A percentile compares a stretch with the other conserved stretches of the same genome.
Conservation (phyloP, 2,329 filamentous ascomycete species). For the Xylaria sp. region DNA sequence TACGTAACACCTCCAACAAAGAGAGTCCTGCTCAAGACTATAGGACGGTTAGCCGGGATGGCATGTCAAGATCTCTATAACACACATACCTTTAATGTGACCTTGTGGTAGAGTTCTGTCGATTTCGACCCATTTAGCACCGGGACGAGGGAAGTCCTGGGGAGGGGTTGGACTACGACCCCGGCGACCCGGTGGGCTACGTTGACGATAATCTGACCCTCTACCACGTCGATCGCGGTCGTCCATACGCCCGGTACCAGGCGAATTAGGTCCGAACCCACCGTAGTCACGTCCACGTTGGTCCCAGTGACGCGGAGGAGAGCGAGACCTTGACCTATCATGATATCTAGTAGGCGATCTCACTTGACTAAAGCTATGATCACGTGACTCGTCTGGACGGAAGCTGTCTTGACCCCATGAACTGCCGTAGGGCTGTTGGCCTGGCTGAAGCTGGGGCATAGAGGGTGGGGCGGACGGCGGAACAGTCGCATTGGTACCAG, state of each 20-base stretch:
- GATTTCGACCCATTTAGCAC: constrained; percentile 76
- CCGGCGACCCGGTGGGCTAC: constrained; percentile 76
- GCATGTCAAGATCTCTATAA: neutral
- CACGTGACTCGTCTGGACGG: constrained; percentile 56
- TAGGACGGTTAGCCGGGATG: constrained; percentile 20
- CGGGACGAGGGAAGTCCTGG: constrained; percentile 44
- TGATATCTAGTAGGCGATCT: constrained; percentile 67
- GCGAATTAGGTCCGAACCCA: constrained; percentile 74
- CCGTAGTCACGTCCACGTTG: constrained; percentile 69
- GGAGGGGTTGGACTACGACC: constrained; percentile 66
- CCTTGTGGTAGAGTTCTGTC: constrained; percentile 76
- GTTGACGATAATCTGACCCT: constrained; percentile 79
- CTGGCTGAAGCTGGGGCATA: constrained; percentile 43
- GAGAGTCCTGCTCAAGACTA: constrained; percentile 87
- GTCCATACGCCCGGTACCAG: constrained; percentile 63
- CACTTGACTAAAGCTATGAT: constrained; percentile 61
- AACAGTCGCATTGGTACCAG: constrained; percentile 43
- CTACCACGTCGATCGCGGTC: constrained; percentile 61
- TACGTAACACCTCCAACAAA: constrained; percentile 95
- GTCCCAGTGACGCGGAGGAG: constrained; percentile 76
- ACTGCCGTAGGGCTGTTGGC: constrained; percentile 50
- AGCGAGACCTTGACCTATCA: constrained; percentile 77
- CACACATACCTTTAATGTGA: constrained; percentile 71
- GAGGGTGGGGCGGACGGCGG: constrained; percentile 30
- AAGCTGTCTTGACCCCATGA: constrained; percentile 45